Conservation (phyloP, 371 early-diverging fungal genomes). For the Funneliformis caledonium region DNA sequence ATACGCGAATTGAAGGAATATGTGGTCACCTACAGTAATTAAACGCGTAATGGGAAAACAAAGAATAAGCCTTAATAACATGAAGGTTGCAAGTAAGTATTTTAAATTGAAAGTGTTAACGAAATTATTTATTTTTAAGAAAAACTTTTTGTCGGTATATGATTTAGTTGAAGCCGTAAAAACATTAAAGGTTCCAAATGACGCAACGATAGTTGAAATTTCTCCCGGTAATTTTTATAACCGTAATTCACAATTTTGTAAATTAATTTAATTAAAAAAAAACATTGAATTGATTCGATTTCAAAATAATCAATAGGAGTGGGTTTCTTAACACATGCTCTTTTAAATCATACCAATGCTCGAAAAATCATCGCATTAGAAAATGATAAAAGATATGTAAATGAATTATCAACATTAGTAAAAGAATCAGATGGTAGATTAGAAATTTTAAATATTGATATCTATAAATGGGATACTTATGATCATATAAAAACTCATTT, state of each 20-base stretch:
- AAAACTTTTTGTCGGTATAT: background rate
- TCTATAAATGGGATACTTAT: background rate
- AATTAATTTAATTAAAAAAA: background rate
- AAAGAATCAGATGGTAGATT: background rate
- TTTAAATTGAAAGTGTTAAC: background rate
- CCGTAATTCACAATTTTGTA: background rate
- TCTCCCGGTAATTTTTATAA: slow-evolving; percentile 23
- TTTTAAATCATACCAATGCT: slow-evolving; percentile 3
- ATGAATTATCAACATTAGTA: background rate
- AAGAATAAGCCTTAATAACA: background rate
- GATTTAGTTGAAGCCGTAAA: background rate
- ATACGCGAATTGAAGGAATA: background rate
- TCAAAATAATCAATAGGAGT: background rate
- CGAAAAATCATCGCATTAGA: slow-evolving; percentile 23
- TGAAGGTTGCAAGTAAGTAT: background rate
- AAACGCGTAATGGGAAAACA: background rate
- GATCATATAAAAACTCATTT: background rate
- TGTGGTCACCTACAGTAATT: background rate
- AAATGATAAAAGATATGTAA: background rate
- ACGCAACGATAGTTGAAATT: slow-evolving; percentile 22
- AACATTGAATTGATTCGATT: background rate
- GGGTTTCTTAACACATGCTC: slow-evolving; percentile 12
- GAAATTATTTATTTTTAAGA: background rate
- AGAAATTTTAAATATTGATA: background rate
- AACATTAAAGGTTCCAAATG: background rate